phyloP scores from a whole-genome alignment of 345 rosid species.

The Boechera retrofracta region DNA sequence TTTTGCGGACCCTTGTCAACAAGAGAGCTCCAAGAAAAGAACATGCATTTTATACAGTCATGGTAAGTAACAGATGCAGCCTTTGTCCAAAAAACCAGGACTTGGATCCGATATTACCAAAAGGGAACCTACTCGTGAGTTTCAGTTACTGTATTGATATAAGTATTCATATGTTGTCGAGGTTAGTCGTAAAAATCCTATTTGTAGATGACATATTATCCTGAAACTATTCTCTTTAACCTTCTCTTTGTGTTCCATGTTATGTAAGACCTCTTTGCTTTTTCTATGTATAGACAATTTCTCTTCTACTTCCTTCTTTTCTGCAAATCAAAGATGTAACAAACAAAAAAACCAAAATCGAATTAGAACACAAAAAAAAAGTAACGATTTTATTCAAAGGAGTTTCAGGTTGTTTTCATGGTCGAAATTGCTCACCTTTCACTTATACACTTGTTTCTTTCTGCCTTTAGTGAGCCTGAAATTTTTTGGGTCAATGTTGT shows the following conservation, averaged over 20 bases:
- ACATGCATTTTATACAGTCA: neutral
- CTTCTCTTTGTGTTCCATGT: slow-evolving; percentile 28
- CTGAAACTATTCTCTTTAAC: slow-evolving; percentile 23
- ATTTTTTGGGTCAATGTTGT: neutral
- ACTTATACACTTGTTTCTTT: slow-evolving; percentile 11
- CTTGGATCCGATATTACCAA: neutral
- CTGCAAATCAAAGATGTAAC: slow-evolving; percentile 26
- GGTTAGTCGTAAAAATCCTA: slow-evolving; percentile 17
- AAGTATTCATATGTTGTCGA: slow-evolving; percentile 8
- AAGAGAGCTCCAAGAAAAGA: neutral
- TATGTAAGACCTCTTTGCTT: slow-evolving; percentile 1
- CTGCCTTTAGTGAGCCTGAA: neutral
- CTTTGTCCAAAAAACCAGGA: neutral
- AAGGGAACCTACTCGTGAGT: neutral
- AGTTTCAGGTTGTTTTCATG: slow-evolving; percentile 13
- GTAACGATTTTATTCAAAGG: neutral
- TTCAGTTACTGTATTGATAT: slow-evolving; percentile 22
- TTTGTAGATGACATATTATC: slow-evolving; percentile 33
- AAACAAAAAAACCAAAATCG: neutral
- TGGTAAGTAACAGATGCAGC: slow-evolving; percentile 9
- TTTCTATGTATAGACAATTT: slow-evolving; percentile 1
- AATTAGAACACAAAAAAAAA: neutral
- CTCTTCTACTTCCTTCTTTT: slow-evolving; percentile 27
- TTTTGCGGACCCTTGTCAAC: neutral
- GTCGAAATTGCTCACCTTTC: slow-evolving; percentile 31